These are phyloP conservation scores for Daldinia eschscholtzii DNA, from an alignment of 2,329 filamentous ascomycete species.

Conservation along the genomic window DNA sequence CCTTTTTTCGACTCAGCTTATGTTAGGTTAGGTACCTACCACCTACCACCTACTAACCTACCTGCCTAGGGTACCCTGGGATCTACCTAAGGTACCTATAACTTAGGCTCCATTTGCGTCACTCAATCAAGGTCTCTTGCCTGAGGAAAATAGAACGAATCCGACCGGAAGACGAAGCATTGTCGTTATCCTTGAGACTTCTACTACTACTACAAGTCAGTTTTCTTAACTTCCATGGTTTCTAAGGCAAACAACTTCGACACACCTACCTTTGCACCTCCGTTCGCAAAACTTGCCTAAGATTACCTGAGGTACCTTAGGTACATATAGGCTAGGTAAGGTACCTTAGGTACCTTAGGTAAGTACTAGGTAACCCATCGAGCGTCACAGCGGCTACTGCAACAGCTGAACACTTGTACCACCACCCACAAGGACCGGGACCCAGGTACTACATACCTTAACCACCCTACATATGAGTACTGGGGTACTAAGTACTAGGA, in stretches of 20 bases:
- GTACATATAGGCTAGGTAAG: no score
- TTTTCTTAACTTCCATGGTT: not conserved
- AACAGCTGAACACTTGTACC: not conserved
- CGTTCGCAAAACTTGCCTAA: not conserved
- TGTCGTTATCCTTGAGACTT: not conserved
- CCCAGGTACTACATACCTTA: no score
- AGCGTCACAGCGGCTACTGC: not conserved
- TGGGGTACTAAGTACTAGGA: not conserved
- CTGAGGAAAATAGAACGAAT: not conserved
- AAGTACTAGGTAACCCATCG: not conserved
- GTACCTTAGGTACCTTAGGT: not conserved
- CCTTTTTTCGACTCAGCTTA: not conserved
- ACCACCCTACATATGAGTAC: not conserved
- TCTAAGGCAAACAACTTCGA: not conserved
- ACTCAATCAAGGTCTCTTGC: not conserved
- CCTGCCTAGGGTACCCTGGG: not conserved
- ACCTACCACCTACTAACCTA: not conserved
- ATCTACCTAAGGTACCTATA: not conserved
- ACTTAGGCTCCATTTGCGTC: slow-evolving; percentile 7
- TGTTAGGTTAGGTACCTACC: not conserved
- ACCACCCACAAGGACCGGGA: not conserved
- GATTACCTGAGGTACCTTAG: not conserved
- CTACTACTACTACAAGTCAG: not conserved
- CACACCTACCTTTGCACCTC: not conserved
- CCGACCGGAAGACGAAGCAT: not conserved